Evolutionary conservation across 352 stramenopile genomes (phyloP).

Genomic region (Thraustochytrium striatum): DNA sequence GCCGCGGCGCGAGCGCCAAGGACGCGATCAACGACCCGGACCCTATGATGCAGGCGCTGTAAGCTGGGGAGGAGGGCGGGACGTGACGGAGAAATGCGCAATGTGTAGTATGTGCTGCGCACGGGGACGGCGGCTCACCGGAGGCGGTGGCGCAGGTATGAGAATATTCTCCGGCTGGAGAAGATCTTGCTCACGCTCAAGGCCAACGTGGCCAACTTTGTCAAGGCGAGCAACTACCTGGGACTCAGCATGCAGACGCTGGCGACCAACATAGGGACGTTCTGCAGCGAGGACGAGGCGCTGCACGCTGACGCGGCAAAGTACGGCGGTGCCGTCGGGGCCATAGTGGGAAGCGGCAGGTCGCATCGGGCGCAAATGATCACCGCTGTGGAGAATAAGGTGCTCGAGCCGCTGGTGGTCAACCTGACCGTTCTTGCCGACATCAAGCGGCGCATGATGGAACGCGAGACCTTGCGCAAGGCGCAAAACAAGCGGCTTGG

Average conservation of each 20-base stretch:
- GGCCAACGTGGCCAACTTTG: slow-evolving; percentile 18
- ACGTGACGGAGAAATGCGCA: no score
- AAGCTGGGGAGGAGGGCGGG: no score
- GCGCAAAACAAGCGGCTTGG: not conserved
- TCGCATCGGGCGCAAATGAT: no score
- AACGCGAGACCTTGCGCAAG: slow-evolving; percentile 21
- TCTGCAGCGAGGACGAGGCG: slow-evolving; percentile 33
- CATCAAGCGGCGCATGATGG: slow-evolving; percentile 28
- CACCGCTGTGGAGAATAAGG: slow-evolving; percentile 22
- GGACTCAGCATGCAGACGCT: slow-evolving; percentile 40
- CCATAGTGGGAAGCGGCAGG: not conserved
- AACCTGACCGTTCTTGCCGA: slow-evolving; percentile 29
- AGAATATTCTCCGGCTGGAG: slow-evolving; percentile 30
- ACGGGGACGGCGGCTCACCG: no score
- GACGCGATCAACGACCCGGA: slow-evolving; percentile 33
- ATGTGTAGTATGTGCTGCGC: no score
- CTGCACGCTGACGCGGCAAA: not conserved
- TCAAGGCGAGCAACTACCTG: slow-evolving; percentile 26
- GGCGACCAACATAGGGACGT: slow-evolving; percentile 24
- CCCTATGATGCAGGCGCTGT: slow-evolving; percentile 44
- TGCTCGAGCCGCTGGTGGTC: slow-evolving; percentile 3
- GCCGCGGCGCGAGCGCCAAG: not conserved
- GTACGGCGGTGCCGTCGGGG: not conserved
- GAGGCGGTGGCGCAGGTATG: no score
- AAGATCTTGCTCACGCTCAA: slow-evolving; percentile 4